phyloP scores from a whole-genome alignment of 2,329 filamentous ascomycete genomes.

The Passalora sequoiae region DNA sequence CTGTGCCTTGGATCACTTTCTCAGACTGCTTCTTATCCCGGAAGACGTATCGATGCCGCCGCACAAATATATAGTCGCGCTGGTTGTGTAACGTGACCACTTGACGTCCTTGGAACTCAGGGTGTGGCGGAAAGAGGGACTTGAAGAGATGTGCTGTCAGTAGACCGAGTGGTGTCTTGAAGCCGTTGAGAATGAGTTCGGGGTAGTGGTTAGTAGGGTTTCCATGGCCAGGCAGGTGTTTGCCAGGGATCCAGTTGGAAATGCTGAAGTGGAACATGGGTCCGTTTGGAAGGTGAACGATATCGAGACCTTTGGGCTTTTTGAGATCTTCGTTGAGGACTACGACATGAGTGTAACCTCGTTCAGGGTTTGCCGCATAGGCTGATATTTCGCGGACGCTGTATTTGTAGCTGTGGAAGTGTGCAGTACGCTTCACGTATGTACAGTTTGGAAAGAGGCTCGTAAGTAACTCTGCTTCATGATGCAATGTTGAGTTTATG shows the following conservation, averaged over 20 bases:
- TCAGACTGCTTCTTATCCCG: conserved; percentile 81
- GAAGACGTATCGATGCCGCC: conserved; percentile 87
- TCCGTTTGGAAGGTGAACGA: conserved; percentile 76
- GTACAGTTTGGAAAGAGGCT: conserved; percentile 72
- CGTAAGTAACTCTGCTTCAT: conserved; percentile 72
- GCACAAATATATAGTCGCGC: conserved; percentile 91
- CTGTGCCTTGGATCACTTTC: conserved; percentile 74
- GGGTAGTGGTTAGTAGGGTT: conserved; percentile 87
- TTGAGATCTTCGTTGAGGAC: conserved; percentile 88
- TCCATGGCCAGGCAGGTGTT: conserved; percentile 81
- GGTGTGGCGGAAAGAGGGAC: conserved; percentile 70
- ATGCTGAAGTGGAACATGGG: conserved; percentile 92
- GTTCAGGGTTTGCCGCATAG: conserved; percentile 64
- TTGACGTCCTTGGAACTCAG: conserved; percentile 79
- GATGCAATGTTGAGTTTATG: conserved; percentile 81
- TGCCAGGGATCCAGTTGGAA: conserved; percentile 83
- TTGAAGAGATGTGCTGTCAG: conserved; percentile 82
- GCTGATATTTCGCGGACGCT: conserved; percentile 83
- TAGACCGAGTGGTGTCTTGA: conserved; percentile 85
- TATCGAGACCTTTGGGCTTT: conserved; percentile 71
- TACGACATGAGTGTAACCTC: conserved; percentile 76
- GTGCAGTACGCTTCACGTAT: conserved; percentile 80
- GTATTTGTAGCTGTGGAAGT: conserved; percentile 84
- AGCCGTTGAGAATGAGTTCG: conserved; percentile 87
- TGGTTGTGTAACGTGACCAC: conserved; percentile 93